phyloP scores from a whole-genome alignment of 306 rosid species.

The Malus sieversii region DNA sequence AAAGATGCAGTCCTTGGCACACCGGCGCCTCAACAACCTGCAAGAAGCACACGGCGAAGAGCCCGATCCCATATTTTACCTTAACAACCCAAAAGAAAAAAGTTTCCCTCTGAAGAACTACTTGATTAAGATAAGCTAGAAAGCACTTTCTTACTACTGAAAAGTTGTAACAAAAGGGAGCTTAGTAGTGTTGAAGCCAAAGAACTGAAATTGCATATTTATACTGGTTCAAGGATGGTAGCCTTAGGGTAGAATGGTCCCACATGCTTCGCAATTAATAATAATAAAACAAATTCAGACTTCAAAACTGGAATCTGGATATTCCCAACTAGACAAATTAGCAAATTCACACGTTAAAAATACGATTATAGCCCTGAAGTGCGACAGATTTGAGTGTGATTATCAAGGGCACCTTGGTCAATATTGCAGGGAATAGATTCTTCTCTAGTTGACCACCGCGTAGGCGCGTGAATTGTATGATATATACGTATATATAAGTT shows the following conservation, averaged over 20 bases:
- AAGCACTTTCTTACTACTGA: background rate
- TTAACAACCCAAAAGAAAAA: background rate
- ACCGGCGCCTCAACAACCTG: constrained; percentile 76
- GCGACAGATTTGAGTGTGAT: background rate
- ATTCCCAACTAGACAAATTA: constrained; percentile 12
- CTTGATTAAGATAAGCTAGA: background rate
- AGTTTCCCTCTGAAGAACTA: background rate
- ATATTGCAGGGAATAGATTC: constrained; percentile 3
- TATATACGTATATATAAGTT: constrained; percentile 15
- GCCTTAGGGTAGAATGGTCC: constrained; percentile 28
- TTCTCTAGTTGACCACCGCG: constrained; percentile 38
- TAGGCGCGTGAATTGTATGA: constrained; percentile 34
- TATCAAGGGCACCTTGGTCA: constrained; percentile 23
- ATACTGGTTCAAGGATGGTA: constrained; percentile 31
- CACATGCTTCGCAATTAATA: constrained; percentile 45
- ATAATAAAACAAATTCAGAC: constrained; percentile 1
- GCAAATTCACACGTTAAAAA: constrained; percentile 12
- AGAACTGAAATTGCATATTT: constrained; percentile 32
- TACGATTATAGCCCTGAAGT: constrained; percentile 12
- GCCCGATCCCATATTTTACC: constrained; percentile 39
- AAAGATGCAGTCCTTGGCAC: constrained; percentile 67
- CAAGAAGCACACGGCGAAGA: constrained; percentile 81
- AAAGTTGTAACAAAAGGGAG: background rate
- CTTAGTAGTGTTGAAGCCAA: constrained; percentile 19
- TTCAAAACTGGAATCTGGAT: constrained; percentile 9